Evolutionary conservation across 2,329 filamentous ascomycete species (phyloP).

Genomic region (Microdochium trichocladiopsis): DNA sequence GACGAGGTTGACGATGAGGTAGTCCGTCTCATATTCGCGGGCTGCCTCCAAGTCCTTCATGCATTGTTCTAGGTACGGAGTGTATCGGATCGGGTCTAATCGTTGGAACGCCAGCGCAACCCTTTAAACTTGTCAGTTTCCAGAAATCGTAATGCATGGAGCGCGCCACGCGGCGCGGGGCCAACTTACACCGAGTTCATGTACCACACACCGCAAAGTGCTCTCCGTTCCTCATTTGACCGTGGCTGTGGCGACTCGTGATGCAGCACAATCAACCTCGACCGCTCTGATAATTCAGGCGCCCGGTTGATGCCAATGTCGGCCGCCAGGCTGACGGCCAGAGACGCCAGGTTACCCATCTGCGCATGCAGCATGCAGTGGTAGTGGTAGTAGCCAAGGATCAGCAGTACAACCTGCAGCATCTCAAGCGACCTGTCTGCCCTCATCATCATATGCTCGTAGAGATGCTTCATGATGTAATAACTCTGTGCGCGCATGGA

Average conservation of each 20-base stretch:
- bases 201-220: conserved; percentile 47
- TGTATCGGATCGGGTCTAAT: conserved; percentile 42
- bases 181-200: conserved; percentile 40
- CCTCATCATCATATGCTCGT: conserved; percentile 40
- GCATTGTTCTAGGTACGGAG: conserved; percentile 44
- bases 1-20: conserved; percentile 36
- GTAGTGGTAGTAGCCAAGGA: conserved; percentile 45
- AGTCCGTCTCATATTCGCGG: conserved; percentile 38
- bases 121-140: conserved; percentile 14
- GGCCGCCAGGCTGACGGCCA: conserved; percentile 38
- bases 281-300: conserved; percentile 32
- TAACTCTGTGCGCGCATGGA: conserved; percentile 45
- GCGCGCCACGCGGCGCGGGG: background rate
- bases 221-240: conserved; percentile 44
- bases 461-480: conserved; percentile 34
- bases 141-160: background rate
- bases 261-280: conserved; percentile 31
- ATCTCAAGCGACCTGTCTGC: conserved; percentile 43
- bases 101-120: conserved; percentile 33
- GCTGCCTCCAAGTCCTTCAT: conserved; percentile 34
- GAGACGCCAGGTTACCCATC: conserved; percentile 39
- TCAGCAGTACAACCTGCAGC: conserved; percentile 38
- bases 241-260: conserved; percentile 28
- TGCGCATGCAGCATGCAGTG: conserved; percentile 47
- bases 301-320: conserved; percentile 38